Percentiles rank a stretch among this genome's conserved stretches.
phyloP scores from a whole-genome alignment of 805 yeast genomes.

The Starmerella roubikii region DNA sequence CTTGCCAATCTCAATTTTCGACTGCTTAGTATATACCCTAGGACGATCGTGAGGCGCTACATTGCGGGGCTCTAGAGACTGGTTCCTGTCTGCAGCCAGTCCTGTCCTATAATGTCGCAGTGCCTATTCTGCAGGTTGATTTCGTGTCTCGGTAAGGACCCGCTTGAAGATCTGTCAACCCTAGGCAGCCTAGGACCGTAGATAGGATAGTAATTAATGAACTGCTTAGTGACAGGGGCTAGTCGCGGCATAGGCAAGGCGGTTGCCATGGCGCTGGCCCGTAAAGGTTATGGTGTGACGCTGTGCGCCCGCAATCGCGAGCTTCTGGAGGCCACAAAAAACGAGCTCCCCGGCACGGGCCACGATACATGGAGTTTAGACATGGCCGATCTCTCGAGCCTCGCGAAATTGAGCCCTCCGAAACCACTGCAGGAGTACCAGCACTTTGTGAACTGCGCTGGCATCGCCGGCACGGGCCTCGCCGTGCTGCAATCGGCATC shows the following conservation, averaged over 20 bases:
- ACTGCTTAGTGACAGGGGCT: slow-evolving; percentile 44
- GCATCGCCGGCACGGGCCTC: slow-evolving; percentile 45
- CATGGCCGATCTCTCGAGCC: slow-evolving; percentile 8
- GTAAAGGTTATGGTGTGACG: slow-evolving; percentile 38
- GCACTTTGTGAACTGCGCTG: slow-evolving; percentile 36
- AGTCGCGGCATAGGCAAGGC: slow-evolving; percentile 53
- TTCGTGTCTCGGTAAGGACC: no score
- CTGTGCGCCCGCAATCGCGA: slow-evolving; percentile 37
- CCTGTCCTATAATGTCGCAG: no score
- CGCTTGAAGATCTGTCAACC: not conserved
- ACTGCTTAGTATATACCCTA: no score
- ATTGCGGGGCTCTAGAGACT: no score
- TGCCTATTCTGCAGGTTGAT: no score
- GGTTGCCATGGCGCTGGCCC: slow-evolving; percentile 39
- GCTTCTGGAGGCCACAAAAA: slow-evolving; percentile 25
- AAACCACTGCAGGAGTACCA: slow-evolving; percentile 29
- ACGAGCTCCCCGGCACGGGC: slow-evolving; percentile 15
- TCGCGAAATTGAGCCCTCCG: slow-evolving; percentile 13
- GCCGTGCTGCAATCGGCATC: slow-evolving; percentile 32
- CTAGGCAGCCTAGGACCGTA: not conserved
- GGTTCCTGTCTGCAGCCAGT: no score
- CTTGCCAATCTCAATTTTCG: no score
- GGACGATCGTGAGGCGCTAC: no score
- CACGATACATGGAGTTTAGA: slow-evolving; percentile 16
- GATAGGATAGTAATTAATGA: no score